A percentile compares a stretch with the other conserved stretches of the same genome.
phyloP scores from a whole-genome alignment of 2,329 filamentous ascomycete genomes.

The Sporothrix pallida region DNA sequence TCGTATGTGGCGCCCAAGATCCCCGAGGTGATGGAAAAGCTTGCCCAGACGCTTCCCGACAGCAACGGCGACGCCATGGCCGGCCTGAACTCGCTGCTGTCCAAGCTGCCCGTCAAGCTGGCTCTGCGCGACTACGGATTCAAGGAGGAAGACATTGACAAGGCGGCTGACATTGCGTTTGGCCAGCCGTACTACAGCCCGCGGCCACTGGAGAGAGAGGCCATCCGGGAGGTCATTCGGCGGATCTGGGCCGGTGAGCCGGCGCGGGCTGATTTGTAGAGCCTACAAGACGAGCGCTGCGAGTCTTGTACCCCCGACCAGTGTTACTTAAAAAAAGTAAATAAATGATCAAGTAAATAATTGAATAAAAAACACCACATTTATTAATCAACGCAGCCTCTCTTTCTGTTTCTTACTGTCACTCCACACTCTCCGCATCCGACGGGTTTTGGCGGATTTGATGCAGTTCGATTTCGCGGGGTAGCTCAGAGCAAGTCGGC shows the following conservation, averaged over 20 bases:
- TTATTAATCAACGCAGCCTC: no score
- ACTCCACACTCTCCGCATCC: not conserved
- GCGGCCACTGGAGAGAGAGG: slow-evolving; percentile 55
- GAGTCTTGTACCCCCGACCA: no score
- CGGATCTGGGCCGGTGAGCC: slow-evolving; percentile 62
- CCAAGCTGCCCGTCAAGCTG: slow-evolving; percentile 58
- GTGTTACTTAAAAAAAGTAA: not conserved
- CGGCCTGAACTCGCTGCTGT: slow-evolving; percentile 61
- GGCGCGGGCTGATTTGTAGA: slow-evolving; percentile 54
- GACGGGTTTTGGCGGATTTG: not conserved
- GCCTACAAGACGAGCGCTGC: not conserved
- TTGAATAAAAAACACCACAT: no score
- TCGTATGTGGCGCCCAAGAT: slow-evolving; percentile 63
- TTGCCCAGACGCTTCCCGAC: slow-evolving; percentile 60
- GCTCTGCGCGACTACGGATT: slow-evolving; percentile 61
- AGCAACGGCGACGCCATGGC: slow-evolving; percentile 63
- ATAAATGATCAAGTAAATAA: not conserved
- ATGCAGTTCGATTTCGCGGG: not conserved
- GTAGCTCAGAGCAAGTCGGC: not conserved
- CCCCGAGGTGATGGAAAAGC: slow-evolving; percentile 50
- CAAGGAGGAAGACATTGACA: slow-evolving; percentile 62
- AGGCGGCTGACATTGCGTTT: slow-evolving; percentile 61
- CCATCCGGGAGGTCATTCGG: slow-evolving; percentile 60
- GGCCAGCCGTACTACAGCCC: slow-evolving; percentile 65
- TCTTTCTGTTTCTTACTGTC: no score